Evolutionary conservation across 2,329 filamentous ascomycete genomes (phyloP), one percentile per base, ranked within the genome.

Genomic region (Hymenoscyphus infarciens): DNA sequence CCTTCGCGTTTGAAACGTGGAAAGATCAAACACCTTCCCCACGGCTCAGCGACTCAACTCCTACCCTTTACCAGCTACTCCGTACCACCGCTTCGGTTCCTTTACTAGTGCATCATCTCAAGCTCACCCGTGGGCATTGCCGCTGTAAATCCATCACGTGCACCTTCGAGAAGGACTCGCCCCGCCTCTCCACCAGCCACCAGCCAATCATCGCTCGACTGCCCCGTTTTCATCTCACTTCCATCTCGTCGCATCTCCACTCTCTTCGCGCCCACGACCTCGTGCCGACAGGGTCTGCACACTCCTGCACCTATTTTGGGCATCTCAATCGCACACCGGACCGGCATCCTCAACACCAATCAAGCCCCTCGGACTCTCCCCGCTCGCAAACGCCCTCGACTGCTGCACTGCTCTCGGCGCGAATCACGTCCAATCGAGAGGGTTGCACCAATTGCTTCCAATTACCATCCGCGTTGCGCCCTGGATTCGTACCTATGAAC

Each of bases 371-470:
- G 53, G 45, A 25, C 19, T 13, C 45, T 65, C 64, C 60, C 49
- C 65, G 61, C 61, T 67, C 70, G 67, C 70, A 71, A 61, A 63
- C 60, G 57, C 60, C 58, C 8, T 52, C 45, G 19, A 52, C 45
- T 52, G 45, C 45, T 52, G 45, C 45, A 52, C 45, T 22, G 19
- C 19, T 22, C 19, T 22, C 45, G 25, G 68, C 69, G 67, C 70
- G 68, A 69, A 70, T 70, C 68, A 70, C 70, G 63, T 66, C 68
- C 64, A 67, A 66, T 69, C 63, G 42, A 11, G 25, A n/a, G 39
- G 13, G 38, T 27, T 42, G 31, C 56, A 19, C 49, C 57, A 63
- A 63, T 60, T 2, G 19, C 19, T 49, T 7, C n/a, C 42, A 45
- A 45, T 45, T 45, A 19, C 19, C 39, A 10, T 45, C 63, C 31